phyloP scores from a whole-genome alignment of 2,329 filamentous ascomycete species.

The Grosmannia clavigera region DNA sequence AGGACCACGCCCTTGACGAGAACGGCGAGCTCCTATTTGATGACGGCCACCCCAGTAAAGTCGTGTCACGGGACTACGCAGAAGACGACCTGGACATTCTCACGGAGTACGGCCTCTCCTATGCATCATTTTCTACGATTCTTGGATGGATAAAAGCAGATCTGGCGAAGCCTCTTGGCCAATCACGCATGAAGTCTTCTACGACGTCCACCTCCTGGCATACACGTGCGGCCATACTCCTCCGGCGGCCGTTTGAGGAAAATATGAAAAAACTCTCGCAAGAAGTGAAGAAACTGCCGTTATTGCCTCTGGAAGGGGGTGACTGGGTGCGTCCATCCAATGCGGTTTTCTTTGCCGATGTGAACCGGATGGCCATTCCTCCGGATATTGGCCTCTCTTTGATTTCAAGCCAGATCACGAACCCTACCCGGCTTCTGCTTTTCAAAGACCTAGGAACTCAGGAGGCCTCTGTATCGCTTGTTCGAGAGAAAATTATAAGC shows the following conservation, averaged over 20 bases:
- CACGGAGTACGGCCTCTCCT: not conserved
- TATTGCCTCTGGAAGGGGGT: not conserved
- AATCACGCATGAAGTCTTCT: constrained; percentile 9
- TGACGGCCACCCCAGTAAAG: constrained; percentile 5
- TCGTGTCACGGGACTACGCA: constrained; percentile 9
- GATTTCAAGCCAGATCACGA: not conserved
- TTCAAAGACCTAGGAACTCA: not conserved
- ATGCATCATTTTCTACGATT: not conserved
- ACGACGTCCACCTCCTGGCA: constrained; percentile 12
- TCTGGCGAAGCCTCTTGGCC: not conserved
- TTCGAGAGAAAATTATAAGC: not conserved
- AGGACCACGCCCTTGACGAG: constrained; percentile 3
- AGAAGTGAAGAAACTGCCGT: not conserved
- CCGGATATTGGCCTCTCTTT: not conserved
- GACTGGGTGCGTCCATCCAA: not conserved
- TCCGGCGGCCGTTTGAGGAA: constrained; percentile 1
- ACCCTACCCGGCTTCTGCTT: not conserved
- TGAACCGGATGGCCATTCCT: not conserved
- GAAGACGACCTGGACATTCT: constrained; percentile 6
- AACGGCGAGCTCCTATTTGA: constrained; percentile 15
- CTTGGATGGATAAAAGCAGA: constrained; percentile 4
- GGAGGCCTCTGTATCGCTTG: not conserved
- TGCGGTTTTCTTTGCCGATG: not conserved
- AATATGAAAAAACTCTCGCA: not conserved
- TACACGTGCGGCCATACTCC: constrained; percentile 10